Evolutionary conservation across 768 basidiomycete genomes (phyloP).

Genomic region (Candolleomyces aberdarensis): DNA sequence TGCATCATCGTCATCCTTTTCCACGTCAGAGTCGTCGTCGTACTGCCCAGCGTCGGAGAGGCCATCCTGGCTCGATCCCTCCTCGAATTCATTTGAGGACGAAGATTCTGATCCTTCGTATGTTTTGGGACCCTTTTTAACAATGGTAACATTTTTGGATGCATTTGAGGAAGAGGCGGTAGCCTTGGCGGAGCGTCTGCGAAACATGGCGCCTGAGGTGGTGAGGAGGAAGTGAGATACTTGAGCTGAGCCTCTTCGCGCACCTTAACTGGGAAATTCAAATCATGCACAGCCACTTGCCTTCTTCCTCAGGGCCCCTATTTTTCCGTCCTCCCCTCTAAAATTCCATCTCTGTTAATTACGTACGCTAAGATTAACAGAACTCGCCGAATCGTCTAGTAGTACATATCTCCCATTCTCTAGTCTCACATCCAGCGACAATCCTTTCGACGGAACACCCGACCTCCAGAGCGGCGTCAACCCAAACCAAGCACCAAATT

Average conservation of each 20-base stretch:
- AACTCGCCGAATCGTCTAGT: constrained; percentile 20
- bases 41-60: background rate
- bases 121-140: too few relatives aligned
- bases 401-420: constrained; percentile 59
- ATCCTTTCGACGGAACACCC: constrained; percentile 47
- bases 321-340: background rate
- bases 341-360: background rate
- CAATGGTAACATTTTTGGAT: too few relatives aligned
- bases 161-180: too few relatives aligned
- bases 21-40: constrained; percentile 5
- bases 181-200: too few relatives aligned
- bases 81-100: constrained; percentile 7
- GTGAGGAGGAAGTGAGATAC: too few relatives aligned
- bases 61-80: constrained; percentile 13
- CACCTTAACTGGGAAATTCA: too few relatives aligned
- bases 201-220: too few relatives aligned
- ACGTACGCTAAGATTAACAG: background rate
- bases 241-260: too few relatives aligned
- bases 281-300: too few relatives aligned
- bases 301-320: too few relatives aligned
- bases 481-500: constrained; percentile 67
- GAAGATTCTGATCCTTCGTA: too few relatives aligned
- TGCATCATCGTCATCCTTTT: constrained; percentile 18
- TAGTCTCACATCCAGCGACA: constrained; percentile 58
- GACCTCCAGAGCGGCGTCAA: constrained; percentile 60